These are phyloP conservation scores for Aeschynomene evenia DNA, from an alignment of 306 rosid genomes.

Conservation along the genomic window DNA sequence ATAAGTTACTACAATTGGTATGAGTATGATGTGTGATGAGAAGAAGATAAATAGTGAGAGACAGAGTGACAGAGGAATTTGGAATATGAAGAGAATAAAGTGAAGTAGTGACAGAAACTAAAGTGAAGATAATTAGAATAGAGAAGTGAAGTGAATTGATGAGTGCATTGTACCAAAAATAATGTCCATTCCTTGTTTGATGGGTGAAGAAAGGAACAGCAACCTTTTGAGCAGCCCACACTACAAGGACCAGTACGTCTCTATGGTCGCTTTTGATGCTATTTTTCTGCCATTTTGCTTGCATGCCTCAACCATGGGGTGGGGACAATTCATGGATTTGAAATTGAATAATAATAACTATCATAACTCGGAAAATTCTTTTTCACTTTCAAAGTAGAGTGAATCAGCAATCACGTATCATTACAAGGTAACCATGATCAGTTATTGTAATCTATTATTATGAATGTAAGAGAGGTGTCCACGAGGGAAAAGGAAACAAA, in stretches of 20 bases:
- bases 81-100: constrained; percentile 43
- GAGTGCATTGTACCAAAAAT: constrained; percentile 30
- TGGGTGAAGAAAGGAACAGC: constrained; percentile 37
- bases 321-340: neutral
- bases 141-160: constrained; percentile 12
- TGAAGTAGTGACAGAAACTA: constrained; percentile 28
- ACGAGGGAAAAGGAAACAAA: no score
- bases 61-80: constrained; percentile 29
- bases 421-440: neutral
- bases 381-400: neutral
- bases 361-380: neutral
- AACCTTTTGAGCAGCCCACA: constrained; percentile 42
- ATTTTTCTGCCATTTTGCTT: neutral
- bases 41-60: neutral
- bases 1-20: neutral
- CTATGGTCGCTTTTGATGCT: constrained; percentile 33
- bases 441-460: neutral
- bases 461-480: no score
- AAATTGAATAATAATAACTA: neutral
- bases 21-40: constrained; percentile 9
- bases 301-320: neutral
- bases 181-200: constrained; percentile 38
- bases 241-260: constrained; percentile 16
- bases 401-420: neutral
- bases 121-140: constrained; percentile 12